Evolutionary conservation across 192 early-diverging fungal species (phyloP).

Genomic region (Backusella mclennaniae): DNA sequence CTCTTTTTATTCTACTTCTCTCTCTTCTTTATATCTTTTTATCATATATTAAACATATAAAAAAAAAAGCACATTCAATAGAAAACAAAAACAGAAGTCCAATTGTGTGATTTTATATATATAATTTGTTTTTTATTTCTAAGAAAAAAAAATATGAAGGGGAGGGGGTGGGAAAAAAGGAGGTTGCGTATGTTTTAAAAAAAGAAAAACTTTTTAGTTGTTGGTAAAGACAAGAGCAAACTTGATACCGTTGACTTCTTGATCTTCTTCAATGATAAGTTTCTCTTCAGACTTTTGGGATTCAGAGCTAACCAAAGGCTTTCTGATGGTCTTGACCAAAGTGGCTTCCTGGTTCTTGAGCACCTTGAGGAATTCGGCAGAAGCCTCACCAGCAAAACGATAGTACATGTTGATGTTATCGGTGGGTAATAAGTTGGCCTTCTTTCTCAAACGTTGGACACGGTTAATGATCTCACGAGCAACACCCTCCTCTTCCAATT

Average conservation of each 20-base stretch:
- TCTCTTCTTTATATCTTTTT: background rate
- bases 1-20: background rate
- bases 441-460: slow-evolving; percentile 94
- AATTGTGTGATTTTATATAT: background rate
- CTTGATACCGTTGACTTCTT: slow-evolving; percentile 78
- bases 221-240: slow-evolving; percentile 71
- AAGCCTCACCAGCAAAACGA: slow-evolving; percentile 69
- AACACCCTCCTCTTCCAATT: slow-evolving; percentile 83
- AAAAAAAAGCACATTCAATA: background rate
- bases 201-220: background rate
- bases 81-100: background rate
- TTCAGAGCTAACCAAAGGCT: slow-evolving; percentile 47
- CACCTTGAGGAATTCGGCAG: slow-evolving; percentile 65
- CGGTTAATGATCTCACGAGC: slow-evolving; percentile 97
- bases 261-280: slow-evolving; percentile 81
- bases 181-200: background rate
- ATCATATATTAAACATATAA: background rate
- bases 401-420: slow-evolving; percentile 88
- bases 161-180: background rate
- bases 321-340: slow-evolving; percentile 74
- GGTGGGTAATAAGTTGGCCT: slow-evolving; percentile 85
- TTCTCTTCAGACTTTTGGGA: slow-evolving; percentile 38
- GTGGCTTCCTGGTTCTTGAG: slow-evolving; percentile 71
- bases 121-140: background rate
- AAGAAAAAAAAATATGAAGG: background rate